phyloP scores from a whole-genome alignment of 768 basidiomycete genomes.

The Boletus rex-veris region DNA sequence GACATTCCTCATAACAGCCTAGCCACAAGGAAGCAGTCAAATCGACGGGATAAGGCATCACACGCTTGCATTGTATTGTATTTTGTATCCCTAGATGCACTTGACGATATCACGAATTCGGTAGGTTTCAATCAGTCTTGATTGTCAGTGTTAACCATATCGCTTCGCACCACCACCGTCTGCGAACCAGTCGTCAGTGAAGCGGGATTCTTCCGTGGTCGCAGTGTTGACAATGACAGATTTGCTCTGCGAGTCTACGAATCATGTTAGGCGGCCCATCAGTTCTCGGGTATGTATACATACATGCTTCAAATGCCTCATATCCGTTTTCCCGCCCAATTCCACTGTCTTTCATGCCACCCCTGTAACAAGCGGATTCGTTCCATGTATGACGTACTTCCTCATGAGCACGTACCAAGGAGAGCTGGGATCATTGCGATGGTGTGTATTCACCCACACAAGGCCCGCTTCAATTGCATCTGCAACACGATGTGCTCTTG shows the following conservation, averaged over 20 bases:
- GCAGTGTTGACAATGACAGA: slow-evolving; percentile 77
- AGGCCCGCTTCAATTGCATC: slow-evolving; percentile 68
- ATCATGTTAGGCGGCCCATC: slow-evolving; percentile 2
- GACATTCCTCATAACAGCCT: slow-evolving; percentile 31
- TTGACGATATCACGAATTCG: background rate
- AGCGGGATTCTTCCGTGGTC: slow-evolving; percentile 51
- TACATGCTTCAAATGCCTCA: slow-evolving; percentile 78
- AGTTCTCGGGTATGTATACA: slow-evolving; percentile 20
- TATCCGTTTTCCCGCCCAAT: slow-evolving; percentile 84
- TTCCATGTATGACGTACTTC: background rate
- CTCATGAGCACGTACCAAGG: slow-evolving; percentile 56
- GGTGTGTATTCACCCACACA: slow-evolving; percentile 88
- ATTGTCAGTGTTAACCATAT: slow-evolving; percentile 50
- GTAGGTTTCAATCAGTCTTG: background rate
- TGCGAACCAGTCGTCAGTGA: slow-evolving; percentile 76
- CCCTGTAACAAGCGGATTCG: slow-evolving; percentile 45
- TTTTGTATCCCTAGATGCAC: slow-evolving; percentile 12
- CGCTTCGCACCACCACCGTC: slow-evolving; percentile 49
- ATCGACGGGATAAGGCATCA: slow-evolving; percentile 37
- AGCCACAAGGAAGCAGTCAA: slow-evolving; percentile 54
- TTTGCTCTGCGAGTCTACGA: slow-evolving; percentile 78
- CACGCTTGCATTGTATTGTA: background rate
- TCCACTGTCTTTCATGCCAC: slow-evolving; percentile 88
- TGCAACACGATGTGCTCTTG: slow-evolving; percentile 72
- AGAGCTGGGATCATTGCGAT: slow-evolving; percentile 85